Evolutionary conservation across 2,329 filamentous ascomycete genomes (phyloP), one percentile per base, ranked within the genome.

Genomic region (Cladophialophora bantiana): DNA sequence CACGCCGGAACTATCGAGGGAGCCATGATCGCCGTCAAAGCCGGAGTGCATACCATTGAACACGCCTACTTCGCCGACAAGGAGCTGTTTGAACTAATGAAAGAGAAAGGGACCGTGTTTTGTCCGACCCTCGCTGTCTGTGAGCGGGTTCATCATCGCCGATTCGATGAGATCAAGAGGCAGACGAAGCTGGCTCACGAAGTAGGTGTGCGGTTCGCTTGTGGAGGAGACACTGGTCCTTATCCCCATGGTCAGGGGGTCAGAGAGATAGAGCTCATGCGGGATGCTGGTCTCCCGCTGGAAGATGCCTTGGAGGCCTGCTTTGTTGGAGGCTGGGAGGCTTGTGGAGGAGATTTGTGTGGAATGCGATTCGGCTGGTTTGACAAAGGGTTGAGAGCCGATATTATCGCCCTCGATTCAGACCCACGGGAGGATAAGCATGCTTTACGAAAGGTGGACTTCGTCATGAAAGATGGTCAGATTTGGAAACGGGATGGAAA

Each of bases 391-490:
- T 79, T 76, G 45, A 76, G 81, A 7, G 85, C 84, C 0, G 85
- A 87, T 74, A 79, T 87, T 10, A 78, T 86, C 56, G 84, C 83
- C 0, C 66, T 87, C 10, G 76, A 81, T 1, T 74, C 78, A 0
- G 81, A 86, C 69, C 79, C 82, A 2, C 75, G 77, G 32, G 68
- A 75, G 20, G 82, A 85, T 62, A 40, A 73, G 1, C 69, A 72
- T 20, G 81, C 81, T 1, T 66, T 87, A 35, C 78, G 84, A 60
- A 80, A 78, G 65, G 82, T 86, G 0, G 77, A 73, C 60, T 86
- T 86, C 72, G 85, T 87, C 18, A 86, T 87, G 84, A 87, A 87
- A 72, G 84, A 87, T 71, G 84, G 78, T 0, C 78, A 72, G 57
- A 76, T 86, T 7, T 86, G 83, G 78, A 85, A 85, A 38, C 38